These are phyloP conservation scores for Sutorius eximius DNA, from an alignment of 1,284 basidiomycete genomes.

Conservation along the genomic window DNA sequence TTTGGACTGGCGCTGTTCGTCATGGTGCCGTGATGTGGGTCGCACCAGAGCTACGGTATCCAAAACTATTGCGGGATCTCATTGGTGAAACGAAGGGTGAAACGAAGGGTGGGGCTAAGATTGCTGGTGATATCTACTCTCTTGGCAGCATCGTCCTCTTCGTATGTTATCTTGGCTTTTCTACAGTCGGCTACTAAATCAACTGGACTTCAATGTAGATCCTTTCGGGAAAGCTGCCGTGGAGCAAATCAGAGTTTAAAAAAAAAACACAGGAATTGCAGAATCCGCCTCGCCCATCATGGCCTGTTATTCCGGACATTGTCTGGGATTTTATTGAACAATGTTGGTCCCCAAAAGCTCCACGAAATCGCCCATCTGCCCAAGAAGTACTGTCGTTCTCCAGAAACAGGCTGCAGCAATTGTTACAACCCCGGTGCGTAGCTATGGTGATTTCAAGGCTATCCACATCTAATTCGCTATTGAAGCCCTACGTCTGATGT, in stretches of 20 bases:
- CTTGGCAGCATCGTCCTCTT: constrained; percentile 10
- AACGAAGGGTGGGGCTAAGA: background rate
- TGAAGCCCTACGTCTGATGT: background rate
- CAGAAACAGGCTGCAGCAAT: background rate
- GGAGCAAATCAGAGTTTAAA: background rate
- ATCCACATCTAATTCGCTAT: background rate
- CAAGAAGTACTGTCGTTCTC: constrained; percentile 4
- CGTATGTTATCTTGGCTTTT: background rate
- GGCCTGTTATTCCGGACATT: constrained; percentile 1
- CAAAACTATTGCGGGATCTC: background rate
- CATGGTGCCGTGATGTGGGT: background rate
- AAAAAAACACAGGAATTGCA: background rate
- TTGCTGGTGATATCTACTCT: constrained; percentile 9
- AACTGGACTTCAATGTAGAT: background rate
- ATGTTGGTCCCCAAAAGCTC: constrained; percentile 10
- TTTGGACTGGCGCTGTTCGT: background rate
- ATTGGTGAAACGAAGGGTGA: background rate
- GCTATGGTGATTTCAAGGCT: background rate
- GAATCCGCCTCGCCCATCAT: constrained; percentile 3
- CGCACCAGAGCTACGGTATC: constrained; percentile 6
- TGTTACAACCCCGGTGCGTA: constrained; percentile 1
- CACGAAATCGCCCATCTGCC: constrained; percentile 1
- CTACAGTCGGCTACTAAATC: no score
- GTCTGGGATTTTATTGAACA: constrained; percentile 10
- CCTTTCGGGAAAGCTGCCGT: constrained; percentile 5